These are phyloP conservation scores for Ambrosiella beaveri DNA, from an alignment of 2,329 filamentous ascomycete genomes.

Conservation along the genomic window DNA sequence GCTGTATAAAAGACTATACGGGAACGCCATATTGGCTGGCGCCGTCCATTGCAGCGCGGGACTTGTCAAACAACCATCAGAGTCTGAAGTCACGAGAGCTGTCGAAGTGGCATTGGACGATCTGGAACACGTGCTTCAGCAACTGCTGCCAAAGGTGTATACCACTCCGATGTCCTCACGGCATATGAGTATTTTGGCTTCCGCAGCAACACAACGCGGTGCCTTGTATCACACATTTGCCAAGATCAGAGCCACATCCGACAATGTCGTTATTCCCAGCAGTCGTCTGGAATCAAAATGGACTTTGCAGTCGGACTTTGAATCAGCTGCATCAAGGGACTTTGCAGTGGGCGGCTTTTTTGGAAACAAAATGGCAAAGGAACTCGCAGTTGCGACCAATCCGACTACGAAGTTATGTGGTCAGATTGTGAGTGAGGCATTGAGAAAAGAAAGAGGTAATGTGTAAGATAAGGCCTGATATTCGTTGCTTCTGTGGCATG, in stretches of 20 bases:
- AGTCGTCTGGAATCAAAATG: slow-evolving; percentile 30
- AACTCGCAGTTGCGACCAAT: slow-evolving; percentile 46
- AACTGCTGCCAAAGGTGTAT: slow-evolving; percentile 37
- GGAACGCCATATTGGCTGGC: slow-evolving; percentile 38
- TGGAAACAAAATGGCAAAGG: slow-evolving; percentile 48
- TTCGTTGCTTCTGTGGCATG: no score
- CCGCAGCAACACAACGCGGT: slow-evolving; percentile 55
- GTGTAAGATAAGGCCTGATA: background rate
- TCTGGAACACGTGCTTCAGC: slow-evolving; percentile 37
- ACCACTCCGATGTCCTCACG: slow-evolving; percentile 42
- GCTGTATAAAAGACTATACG: slow-evolving; percentile 42
- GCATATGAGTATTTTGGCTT: slow-evolving; percentile 47
- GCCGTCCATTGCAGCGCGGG: slow-evolving; percentile 23
- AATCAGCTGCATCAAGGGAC: slow-evolving; percentile 44
- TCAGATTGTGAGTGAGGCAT: slow-evolving; percentile 50
- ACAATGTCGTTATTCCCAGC: slow-evolving; percentile 23
- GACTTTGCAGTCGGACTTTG: slow-evolving; percentile 35
- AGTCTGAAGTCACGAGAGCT: slow-evolving; percentile 23
- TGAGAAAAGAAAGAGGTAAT: slow-evolving; percentile 47
- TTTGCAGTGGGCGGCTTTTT: slow-evolving; percentile 47
- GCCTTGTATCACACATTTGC: slow-evolving; percentile 44
- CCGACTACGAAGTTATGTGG: slow-evolving; percentile 54
- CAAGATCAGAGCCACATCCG: slow-evolving; percentile 25
- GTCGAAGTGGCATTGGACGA: slow-evolving; percentile 31
- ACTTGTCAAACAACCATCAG: slow-evolving; percentile 24